Percentiles rank a stretch among this genome's conserved stretches.
These are phyloP conservation scores for Nicotiana attenuata DNA, from an alignment of 257 asterid genomes.

Conservation along the genomic window DNA sequence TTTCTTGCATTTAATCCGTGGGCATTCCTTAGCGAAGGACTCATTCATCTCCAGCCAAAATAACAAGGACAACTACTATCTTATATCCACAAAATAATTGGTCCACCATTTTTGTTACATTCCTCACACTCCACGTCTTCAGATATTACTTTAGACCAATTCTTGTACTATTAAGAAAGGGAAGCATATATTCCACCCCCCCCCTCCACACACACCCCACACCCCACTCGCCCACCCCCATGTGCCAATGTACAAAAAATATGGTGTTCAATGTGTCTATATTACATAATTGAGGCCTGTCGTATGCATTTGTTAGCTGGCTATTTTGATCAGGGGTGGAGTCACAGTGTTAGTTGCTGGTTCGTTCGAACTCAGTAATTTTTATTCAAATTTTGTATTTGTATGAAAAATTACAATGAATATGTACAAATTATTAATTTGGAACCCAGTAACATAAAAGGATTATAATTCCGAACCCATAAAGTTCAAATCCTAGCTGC, in stretches of 20 bases:
- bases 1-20: conserved; percentile 40
- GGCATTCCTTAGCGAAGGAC: conserved; percentile 24
- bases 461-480: too few relatives aligned
- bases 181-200: background rate
- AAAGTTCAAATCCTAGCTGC: too few relatives aligned
- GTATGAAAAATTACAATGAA: too few relatives aligned
- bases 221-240: background rate
- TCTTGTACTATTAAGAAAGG: conserved; percentile 15
- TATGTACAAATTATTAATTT: too few relatives aligned
- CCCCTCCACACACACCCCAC: background rate
- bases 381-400: too few relatives aligned
- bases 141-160: conserved; percentile 23
- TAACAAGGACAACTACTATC: conserved; percentile 12
- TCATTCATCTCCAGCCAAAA: conserved; percentile 23
- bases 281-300: background rate
- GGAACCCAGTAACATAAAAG: fast-evolving
- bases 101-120: conserved; percentile 29
- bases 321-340: background rate
- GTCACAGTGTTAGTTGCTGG: too few relatives aligned
- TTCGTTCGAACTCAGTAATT: too few relatives aligned
- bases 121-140: conserved; percentile 21
- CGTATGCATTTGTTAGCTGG: background rate
- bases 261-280: background rate
- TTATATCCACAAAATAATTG: conserved; percentile 10
- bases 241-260: conserved; percentile 8